These are phyloP conservation scores for Yueomyces sp. DNA, from an alignment of 1,139 yeast species.

Conservation along the genomic window DNA sequence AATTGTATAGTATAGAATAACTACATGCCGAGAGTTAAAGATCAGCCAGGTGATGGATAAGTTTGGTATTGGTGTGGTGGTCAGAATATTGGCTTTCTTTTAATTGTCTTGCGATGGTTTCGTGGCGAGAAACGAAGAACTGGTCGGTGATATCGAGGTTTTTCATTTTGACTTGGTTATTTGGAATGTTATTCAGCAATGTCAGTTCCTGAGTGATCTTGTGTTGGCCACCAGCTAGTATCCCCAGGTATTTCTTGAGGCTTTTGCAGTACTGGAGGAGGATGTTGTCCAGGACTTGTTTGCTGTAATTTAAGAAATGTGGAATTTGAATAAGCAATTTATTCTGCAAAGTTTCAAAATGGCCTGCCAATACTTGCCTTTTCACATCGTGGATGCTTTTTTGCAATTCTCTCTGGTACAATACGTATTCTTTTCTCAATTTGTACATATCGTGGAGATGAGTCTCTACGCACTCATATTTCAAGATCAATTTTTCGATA, in stretches of 20 bases:
- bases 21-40: no score
- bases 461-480: constrained; percentile 13
- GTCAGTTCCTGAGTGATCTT: no score
- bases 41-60: no score
- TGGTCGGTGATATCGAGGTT: no score
- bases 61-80: no score
- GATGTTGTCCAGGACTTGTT: constrained; percentile 10
- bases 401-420: constrained; percentile 15
- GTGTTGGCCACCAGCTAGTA: constrained; percentile 18
- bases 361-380: constrained; percentile 19
- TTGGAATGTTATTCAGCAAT: no score
- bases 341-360: constrained; percentile 19
- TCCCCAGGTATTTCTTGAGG: constrained; percentile 20
- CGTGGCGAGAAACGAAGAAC: no score
- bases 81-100: no score
- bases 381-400: constrained; percentile 15
- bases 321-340: constrained; percentile 24
- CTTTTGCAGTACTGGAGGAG: constrained; percentile 14
- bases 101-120: no score
- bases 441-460: constrained; percentile 22
- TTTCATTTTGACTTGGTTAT: no score
- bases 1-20: no score
- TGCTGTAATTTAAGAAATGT: constrained; percentile 10
- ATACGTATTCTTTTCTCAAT: constrained; percentile 23
- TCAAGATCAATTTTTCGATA: constrained; percentile 12